Base-by-base conservation (phyloP, 371 early-diverging fungal genomes). In the Apophysomyces trapeziformis region DNA sequence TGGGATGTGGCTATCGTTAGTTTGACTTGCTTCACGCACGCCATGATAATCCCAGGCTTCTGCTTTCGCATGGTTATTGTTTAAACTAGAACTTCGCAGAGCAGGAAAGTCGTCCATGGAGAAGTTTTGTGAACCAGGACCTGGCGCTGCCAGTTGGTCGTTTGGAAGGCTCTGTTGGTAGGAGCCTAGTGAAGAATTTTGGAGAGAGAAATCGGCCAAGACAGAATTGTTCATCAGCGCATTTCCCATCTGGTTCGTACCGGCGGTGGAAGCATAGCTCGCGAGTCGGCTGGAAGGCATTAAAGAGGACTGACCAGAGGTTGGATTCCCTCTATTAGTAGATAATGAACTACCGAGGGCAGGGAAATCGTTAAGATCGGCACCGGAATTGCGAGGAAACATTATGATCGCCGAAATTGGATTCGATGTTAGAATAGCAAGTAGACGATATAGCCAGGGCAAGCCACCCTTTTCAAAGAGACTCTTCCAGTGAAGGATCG, bases 61-160 rank as follows among this genome's bases (percentile, higher is more conserved):
- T 21, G 18, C 54, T 50, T 50, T 50, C 18, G 54, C 54, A 21
- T 50, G 54, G 9, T 21, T 50, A 11, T 50, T 50, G 21, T 16
- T n/a, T 21, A 50, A 50, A 26, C 21, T 57, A 8, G 65, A 71
- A 68, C 80, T 78, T 68, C 75, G 66, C 61, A 83, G 60, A 38
- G 83, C 83, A 60, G 83, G 83, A 61, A 83, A 83, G 36, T 83
- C 83, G 60, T 83, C 83, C 74, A 80, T 78, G 9, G 80, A 76
- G 64, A 79, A 83, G 13, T 78, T 76, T 70, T 80, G 72, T 66
- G 76, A 75, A 68, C 70, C 73, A 36, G 69, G 62, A 16, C 72
- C 74, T 67, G 72, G 63, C 50, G 72, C 54, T 63, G 80, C 67
- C 39, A 69, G 65, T 38, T 69, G 56, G 44, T 68, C 46, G 60